These are phyloP conservation scores for Hanseniaspora lindneri DNA, from an alignment of 805 yeast species.

Conservation along the genomic window DNA sequence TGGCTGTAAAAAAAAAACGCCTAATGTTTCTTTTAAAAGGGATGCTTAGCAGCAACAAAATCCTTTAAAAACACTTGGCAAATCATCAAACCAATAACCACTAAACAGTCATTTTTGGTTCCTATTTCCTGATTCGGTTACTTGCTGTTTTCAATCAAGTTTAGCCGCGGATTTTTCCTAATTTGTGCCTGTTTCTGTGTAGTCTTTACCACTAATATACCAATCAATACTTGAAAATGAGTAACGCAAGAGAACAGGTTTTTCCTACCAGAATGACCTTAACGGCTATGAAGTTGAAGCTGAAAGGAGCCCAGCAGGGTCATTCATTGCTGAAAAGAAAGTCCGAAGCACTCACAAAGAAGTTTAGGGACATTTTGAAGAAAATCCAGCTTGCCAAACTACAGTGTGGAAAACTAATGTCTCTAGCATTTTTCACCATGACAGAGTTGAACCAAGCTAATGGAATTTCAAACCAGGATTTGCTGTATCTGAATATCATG, in stretches of 20 bases:
- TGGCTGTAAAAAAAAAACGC: not conserved
- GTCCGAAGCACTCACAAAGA: constrained; percentile 90
- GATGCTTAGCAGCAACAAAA: too few relatives aligned
- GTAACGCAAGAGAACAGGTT: constrained; percentile 67
- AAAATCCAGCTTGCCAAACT: constrained; percentile 90
- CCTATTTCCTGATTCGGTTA: too few relatives aligned
- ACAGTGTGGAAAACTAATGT: constrained; percentile 98
- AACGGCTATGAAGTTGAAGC: constrained; percentile 84
- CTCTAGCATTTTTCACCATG: constrained; percentile 90
- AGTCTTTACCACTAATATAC: too few relatives aligned
- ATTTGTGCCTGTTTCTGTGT: not conserved
- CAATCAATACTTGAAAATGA: constrained; percentile 18
- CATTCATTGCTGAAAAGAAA: constrained; percentile 86
- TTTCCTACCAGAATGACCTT: constrained; percentile 97
- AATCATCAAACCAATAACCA: too few relatives aligned
- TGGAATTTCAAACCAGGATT: constrained; percentile 47
- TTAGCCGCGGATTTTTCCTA: not conserved
- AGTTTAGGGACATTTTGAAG: constrained; percentile 90
- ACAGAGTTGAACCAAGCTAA: constrained; percentile 97
- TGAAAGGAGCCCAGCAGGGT: constrained; percentile 96
- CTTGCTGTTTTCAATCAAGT: too few relatives aligned
- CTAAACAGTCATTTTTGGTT: too few relatives aligned
- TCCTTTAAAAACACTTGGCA: too few relatives aligned
- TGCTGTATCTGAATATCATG: constrained; percentile 89
- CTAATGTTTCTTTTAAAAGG: not conserved